phyloP scores from a whole-genome alignment of 164 flowering plant species.

The Echeveria elegans region DNA sequence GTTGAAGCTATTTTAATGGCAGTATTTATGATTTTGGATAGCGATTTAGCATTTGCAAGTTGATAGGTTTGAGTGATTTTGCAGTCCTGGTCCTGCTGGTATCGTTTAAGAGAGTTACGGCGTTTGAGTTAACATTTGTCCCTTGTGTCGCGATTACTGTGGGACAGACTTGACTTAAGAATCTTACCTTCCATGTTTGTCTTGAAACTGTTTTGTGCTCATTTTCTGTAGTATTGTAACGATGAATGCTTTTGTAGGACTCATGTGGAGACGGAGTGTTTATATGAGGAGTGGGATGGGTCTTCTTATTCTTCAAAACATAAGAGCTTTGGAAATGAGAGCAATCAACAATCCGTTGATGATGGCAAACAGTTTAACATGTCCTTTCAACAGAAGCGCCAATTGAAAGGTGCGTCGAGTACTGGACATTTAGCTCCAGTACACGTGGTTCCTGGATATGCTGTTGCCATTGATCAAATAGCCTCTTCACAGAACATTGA shows the following conservation, averaged over 20 bases:
- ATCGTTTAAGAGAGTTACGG: not conserved
- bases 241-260: slow-evolving; percentile 29
- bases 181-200: not conserved
- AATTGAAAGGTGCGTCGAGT: slow-evolving; percentile 16
- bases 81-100: not conserved
- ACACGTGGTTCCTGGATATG: slow-evolving; percentile 28
- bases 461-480: slow-evolving; percentile 20
- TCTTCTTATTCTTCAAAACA: slow-evolving; percentile 27
- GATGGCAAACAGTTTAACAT: slow-evolving; percentile 26
- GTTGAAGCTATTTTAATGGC: not conserved
- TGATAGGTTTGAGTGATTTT: not conserved
- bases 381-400: slow-evolving; percentile 28
- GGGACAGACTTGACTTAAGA: not conserved
- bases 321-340: slow-evolving; percentile 25
- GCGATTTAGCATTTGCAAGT: not conserved
- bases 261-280: slow-evolving; percentile 31
- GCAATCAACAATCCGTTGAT: slow-evolving; percentile 20
- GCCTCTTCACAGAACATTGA: slow-evolving; percentile 12
- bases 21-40: not conserved
- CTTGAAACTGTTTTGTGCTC: not conserved
- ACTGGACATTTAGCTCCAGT: slow-evolving; percentile 21
- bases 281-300: slow-evolving; percentile 41
- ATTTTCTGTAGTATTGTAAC: not conserved
- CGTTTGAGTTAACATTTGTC: not conserved
- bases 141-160: not conserved